These are phyloP conservation scores for Porcisia hertigi DNA, from an alignment of 208 protist genomes.

Conservation along the genomic window DNA sequence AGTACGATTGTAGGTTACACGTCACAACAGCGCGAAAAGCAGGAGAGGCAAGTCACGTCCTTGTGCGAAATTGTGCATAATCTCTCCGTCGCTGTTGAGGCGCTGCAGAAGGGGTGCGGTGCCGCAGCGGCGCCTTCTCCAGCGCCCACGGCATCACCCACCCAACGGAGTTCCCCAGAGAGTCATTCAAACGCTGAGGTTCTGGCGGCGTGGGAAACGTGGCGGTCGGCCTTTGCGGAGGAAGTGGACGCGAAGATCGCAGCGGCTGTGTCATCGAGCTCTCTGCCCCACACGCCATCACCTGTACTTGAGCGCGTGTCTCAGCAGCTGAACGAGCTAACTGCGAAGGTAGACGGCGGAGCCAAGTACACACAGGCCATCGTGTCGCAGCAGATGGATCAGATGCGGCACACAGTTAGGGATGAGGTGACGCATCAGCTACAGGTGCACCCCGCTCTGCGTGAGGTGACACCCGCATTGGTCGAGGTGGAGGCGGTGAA, in stretches of 20 bases:
- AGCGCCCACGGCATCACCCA: neutral
- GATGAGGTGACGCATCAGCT: constrained; percentile 30
- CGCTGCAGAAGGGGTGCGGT: constrained; percentile 12
- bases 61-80: constrained; percentile 38
- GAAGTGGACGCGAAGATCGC: constrained; percentile 18
- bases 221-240: constrained; percentile 12
- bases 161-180: neutral
- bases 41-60: constrained; percentile 26
- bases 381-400: constrained; percentile 25
- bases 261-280: constrained; percentile 3
- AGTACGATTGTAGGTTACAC: constrained; percentile 11
- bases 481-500: constrained; percentile 58
- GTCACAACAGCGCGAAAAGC: constrained; percentile 27
- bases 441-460: constrained; percentile 15
- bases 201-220: constrained; percentile 12
- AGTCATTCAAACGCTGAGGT: neutral
- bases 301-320: constrained; percentile 24
- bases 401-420: constrained; percentile 23
- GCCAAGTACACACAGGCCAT: constrained; percentile 28
- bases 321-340: constrained; percentile 30
- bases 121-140: neutral
- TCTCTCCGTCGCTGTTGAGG: constrained; percentile 33
- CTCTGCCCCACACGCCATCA: neutral
- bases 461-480: constrained; percentile 36
- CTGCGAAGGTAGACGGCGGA: constrained; percentile 32